Evolutionary conservation across 352 stramenopile genomes (phyloP).

Genomic region (Phytopythium cucurbitacearum): DNA sequence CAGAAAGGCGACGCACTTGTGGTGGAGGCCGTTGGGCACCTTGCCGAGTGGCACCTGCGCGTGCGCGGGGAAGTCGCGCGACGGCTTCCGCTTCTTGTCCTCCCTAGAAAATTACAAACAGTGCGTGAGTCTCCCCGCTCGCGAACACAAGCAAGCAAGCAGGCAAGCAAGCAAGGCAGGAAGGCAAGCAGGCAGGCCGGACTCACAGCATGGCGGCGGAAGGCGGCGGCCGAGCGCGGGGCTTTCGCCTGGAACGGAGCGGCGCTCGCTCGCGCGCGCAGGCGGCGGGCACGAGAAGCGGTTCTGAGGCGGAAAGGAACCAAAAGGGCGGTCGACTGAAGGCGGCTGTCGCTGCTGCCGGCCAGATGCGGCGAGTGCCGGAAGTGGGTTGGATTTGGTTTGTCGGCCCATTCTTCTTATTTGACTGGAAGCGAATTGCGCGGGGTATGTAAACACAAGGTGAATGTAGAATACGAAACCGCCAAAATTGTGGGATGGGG

Average conservation of each 20-base stretch:
- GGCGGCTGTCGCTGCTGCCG: no score
- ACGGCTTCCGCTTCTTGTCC: slow-evolving; percentile 85
- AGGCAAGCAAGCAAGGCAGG: neutral
- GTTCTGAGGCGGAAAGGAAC: no score
- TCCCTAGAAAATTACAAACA: slow-evolving; percentile 20
- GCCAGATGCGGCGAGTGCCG: no score
- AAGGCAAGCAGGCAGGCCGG: neutral
- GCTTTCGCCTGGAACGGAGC: neutral
- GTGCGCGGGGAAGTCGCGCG: slow-evolving; percentile 68
- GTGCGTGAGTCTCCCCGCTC: neutral
- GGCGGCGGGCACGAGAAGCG: no score
- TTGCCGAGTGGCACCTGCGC: slow-evolving; percentile 67
- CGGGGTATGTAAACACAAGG: no score
- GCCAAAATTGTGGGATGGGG: no score
- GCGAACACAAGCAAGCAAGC: neutral
- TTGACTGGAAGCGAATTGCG: no score
- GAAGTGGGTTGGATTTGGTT: no score
- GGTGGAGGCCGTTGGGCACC: slow-evolving; percentile 34
- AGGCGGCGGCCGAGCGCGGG: neutral
- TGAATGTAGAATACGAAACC: no score
- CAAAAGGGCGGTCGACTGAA: no score
- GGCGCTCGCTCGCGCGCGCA: neutral
- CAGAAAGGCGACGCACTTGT: slow-evolving; percentile 12
- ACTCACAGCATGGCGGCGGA: slow-evolving; percentile 5
- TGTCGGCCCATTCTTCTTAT: no score